Evolutionary conservation across 169 alveolate genomes (phyloP).

Genomic region (Plasmodium adleri): DNA sequence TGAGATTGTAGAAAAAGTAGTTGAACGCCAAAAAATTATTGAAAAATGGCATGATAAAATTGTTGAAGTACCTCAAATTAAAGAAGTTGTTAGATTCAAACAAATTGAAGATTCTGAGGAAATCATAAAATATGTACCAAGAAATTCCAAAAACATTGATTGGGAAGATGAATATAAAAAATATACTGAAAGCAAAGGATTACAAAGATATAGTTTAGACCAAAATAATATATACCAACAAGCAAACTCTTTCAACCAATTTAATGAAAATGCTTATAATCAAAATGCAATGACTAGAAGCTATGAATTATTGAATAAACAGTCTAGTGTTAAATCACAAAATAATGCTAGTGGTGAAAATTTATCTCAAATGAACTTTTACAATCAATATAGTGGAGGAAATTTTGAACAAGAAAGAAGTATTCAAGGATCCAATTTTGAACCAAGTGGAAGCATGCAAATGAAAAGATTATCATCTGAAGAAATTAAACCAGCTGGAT

Average conservation of each 20-base stretch:
- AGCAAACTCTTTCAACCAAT: slow-evolving; percentile 38
- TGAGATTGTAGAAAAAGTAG: slow-evolving; percentile 89
- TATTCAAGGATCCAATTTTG: slow-evolving; percentile 56
- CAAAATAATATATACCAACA: slow-evolving; percentile 22
- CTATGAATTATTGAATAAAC: slow-evolving; percentile 23
- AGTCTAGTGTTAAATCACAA: slow-evolving; percentile 28
- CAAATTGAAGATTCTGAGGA: slow-evolving; percentile 91
- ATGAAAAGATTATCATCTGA: slow-evolving; percentile 74
- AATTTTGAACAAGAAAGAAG: slow-evolving; percentile 29
- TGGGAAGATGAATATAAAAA: slow-evolving; percentile 86
- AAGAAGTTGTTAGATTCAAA: slow-evolving; percentile 90
- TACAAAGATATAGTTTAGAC: slow-evolving; percentile 23
- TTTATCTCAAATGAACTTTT: slow-evolving; percentile 57
- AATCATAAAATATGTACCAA: slow-evolving; percentile 88
- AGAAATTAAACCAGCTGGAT: slow-evolving; percentile 72
- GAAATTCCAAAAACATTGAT: slow-evolving; percentile 84
- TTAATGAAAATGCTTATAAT: slow-evolving; percentile 54
- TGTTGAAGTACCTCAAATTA: slow-evolving; percentile 90
- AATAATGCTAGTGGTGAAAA: slow-evolving; percentile 45
- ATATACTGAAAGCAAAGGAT: slow-evolving; percentile 21
- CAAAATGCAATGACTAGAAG: slow-evolving; percentile 59
- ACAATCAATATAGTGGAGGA: slow-evolving; percentile 31
- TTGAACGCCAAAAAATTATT: slow-evolving; percentile 87
- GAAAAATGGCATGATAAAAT: slow-evolving; percentile 90
- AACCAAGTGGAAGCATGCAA: slow-evolving; percentile 43